Evolutionary conservation across 1,139 yeast species (phyloP), one percentile per base, ranked within the genome.

Genomic region (Taphrina communis): DNA sequence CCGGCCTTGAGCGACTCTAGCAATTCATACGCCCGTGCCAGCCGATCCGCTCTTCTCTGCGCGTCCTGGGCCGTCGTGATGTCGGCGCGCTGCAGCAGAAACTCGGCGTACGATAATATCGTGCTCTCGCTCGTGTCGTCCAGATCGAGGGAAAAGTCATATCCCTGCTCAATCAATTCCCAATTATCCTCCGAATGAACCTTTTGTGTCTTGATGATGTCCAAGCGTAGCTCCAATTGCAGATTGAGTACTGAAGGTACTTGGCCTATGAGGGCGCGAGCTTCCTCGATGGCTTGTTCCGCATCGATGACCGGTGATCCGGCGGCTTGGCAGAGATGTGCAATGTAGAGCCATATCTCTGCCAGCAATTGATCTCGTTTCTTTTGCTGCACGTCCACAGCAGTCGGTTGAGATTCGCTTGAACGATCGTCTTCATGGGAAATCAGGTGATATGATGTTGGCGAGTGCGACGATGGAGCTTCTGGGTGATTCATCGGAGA

Each of bases 21-120:
- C 36, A 60, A 46, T 14, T 60, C 65, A 38, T 60, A 60, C 36
- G 65, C 55, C 44, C 56, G 12, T 19, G 65, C 55, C 48, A 50
- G 14, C 14, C 62, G 38, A 12, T 39, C 60, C 11, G 38, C 35
- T n/a, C 7, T 41, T 14, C 41, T 21, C 11, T n/a, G 25, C 11
- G 50, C 14, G 35, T 41, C 50, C 14, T 38, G n/a, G 21, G 31
- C 31, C 17, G 36, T 6, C n/a, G 50, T 41, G 7, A 17, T 1
- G 21, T 46, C 35, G 9, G 62, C 53, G 19, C 42, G 35, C 12
- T 6, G 19, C n/a, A 58, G 31, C 25, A 58, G 25, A 21, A 42
- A 58, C 17, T 42, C 39, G 9, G 62, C 38, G 46, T 12, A 58
- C 41, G 62, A 58, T 6, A 58, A 53, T 4, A 58, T 25, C 6